A percentile compares a stretch with the other conserved stretches of the same genome.
Evolutionary conservation across 2,329 filamentous ascomycete genomes (phyloP).

Genomic region (Aspergillus cejpii): DNA sequence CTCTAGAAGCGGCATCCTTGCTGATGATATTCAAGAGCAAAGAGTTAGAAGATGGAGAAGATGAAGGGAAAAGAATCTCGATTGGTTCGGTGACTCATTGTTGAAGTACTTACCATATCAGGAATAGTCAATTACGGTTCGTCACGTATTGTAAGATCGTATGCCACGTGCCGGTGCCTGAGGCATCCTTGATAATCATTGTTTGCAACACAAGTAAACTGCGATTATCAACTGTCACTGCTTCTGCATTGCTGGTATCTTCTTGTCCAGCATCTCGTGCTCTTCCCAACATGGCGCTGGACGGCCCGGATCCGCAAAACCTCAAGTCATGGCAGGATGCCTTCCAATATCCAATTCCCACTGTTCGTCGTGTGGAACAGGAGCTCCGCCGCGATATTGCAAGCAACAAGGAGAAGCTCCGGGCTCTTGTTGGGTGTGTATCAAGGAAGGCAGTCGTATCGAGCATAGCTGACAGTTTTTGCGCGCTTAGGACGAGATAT

Average conservation of each 20-base stretch:
- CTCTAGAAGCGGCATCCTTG: slow-evolving; percentile 28
- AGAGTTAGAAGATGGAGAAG: slow-evolving; percentile 1
- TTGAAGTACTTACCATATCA: slow-evolving; percentile 4
- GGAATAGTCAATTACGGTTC: slow-evolving; percentile 7
- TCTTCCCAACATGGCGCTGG: slow-evolving; percentile 44
- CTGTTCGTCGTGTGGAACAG: slow-evolving; percentile 56
- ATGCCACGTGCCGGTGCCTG: slow-evolving; percentile 16
- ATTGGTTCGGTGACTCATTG: background rate
- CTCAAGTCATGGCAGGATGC: slow-evolving; percentile 61
- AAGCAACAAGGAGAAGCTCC: slow-evolving; percentile 60
- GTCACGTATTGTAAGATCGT: slow-evolving; percentile 1
- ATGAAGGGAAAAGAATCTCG: slow-evolving; percentile 2
- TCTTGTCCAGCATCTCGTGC: slow-evolving; percentile 8
- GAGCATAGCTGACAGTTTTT: slow-evolving; percentile 8
- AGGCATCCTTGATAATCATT: slow-evolving; percentile 12
- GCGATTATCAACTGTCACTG: background rate
- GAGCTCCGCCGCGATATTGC: slow-evolving; percentile 57
- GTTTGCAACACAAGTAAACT: slow-evolving; percentile 1
- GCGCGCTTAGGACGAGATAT: slow-evolving; percentile 55
- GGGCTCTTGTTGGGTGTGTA: slow-evolving; percentile 58
- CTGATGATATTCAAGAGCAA: slow-evolving; percentile 3
- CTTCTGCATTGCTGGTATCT: slow-evolving; percentile 7
- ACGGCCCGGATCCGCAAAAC: slow-evolving; percentile 51
- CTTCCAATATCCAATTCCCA: slow-evolving; percentile 58
- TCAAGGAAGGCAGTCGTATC: background rate